Conservation (phyloP, 805 yeast genomes). For the Debaryomyces maramus region DNA sequence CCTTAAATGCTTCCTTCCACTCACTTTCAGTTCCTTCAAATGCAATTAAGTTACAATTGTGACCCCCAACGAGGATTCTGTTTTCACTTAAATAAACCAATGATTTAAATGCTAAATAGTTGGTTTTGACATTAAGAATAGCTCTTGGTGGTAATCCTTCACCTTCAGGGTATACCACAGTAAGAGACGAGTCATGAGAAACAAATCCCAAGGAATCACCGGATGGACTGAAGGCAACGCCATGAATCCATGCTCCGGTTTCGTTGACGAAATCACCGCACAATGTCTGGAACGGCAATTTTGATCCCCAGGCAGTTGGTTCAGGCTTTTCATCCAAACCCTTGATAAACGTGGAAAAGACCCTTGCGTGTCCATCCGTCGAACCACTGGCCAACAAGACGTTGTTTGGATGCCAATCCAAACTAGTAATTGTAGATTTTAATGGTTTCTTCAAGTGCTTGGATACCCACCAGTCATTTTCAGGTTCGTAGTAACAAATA, state of each 20-base stretch:
- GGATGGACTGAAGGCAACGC: constrained; percentile 77
- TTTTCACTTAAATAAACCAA: constrained; percentile 66
- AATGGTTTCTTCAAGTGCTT: constrained; percentile 96
- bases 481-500: constrained; percentile 92
- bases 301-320: constrained; percentile 88
- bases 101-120: constrained; percentile 77
- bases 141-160: constrained; percentile 63
- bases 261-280: constrained; percentile 74
- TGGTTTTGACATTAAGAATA: constrained; percentile 58
- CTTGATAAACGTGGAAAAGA: constrained; percentile 85
- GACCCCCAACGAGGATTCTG: constrained; percentile 84
- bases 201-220: constrained; percentile 79
- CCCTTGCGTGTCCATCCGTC: constrained; percentile 89
- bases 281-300: constrained; percentile 89
- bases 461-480: constrained; percentile 99
- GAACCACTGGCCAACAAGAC: constrained; percentile 88
- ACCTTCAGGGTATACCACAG: constrained; percentile 75
- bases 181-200: constrained; percentile 83
- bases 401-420: constrained; percentile 93
- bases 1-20: constrained; percentile 60
- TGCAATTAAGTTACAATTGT: constrained; percentile 85
- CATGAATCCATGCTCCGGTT: constrained; percentile 90
- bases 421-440: constrained; percentile 76
- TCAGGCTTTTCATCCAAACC: constrained; percentile 83
- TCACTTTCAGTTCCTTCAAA: constrained; percentile 67